Base-by-base conservation (phyloP, 106 monocot species). In the Acorus calamus region DNA sequence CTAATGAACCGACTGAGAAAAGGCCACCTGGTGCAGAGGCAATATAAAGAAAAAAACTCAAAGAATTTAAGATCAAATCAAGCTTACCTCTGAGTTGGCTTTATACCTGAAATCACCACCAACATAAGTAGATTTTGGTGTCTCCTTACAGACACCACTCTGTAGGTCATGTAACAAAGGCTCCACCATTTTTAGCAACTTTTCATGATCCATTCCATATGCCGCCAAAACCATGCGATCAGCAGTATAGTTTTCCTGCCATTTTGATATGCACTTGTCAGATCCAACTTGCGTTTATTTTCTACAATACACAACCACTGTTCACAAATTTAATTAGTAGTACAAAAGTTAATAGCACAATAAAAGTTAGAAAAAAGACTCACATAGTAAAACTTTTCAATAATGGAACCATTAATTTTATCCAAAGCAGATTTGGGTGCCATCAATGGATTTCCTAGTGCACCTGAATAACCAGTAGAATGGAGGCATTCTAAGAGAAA, bases 211-310 rank as follows among this genome's bases (percentile, higher is more conserved):
- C 49, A 93, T 56, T 2, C 93, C 93, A 62, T 68, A 88, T 63
- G 83, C 93, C 45, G 83, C 78, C 66, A 88, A 57, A 65, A 93
- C 88, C 42, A 86, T 72, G 47, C 83, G 82, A 76, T 83, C 75
- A 50, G 93, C 82, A 60, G 88, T 83, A 69, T 79, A 88, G 67
- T 93, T 88, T 60, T 93, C 88, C 88, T 93, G 76, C 53, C 53
- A 70, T 58, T 64, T 60, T 69, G 52, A 57, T 47, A 68, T 42
- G 0, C 28, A 28, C 28, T 43, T 4, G 5, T 48, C 45, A 28
- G 53, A 41, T 53, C 62, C 14, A 11, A 59, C 6, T 43, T 52
- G 43, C 47, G 2, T 3, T 2, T 12, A 10, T 65, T 5, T 5
- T 3, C 3, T 65, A 53, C 2, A 55, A 28, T 28, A 28, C 28